These are phyloP conservation scores for Pseudogymnoascus sp. DNA, from an alignment of 2,329 filamentous ascomycete genomes.

Conservation along the genomic window DNA sequence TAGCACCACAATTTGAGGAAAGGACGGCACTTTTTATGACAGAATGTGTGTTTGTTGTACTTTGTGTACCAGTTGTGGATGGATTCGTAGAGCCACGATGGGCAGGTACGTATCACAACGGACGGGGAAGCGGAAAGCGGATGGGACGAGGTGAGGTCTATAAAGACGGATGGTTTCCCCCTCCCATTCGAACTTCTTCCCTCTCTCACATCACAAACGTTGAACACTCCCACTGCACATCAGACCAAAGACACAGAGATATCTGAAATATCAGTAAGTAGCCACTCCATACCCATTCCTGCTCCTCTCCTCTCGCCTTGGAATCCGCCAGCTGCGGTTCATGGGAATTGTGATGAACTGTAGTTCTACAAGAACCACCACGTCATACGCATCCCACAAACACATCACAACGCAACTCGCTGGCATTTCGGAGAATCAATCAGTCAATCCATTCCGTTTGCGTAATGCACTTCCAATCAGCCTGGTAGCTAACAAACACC, in stretches of 20 bases:
- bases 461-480: not conserved
- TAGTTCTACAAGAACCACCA: not conserved
- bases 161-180: not conserved
- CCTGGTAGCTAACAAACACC: conserved; percentile 1
- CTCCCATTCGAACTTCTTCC: not conserved
- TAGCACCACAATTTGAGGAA: not conserved
- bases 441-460: not conserved
- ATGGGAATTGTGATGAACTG: not conserved
- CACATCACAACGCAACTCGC: not conserved
- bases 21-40: not conserved
- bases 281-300: not conserved
- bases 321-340: not conserved
- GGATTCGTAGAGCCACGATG: not conserved
- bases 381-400: not conserved
- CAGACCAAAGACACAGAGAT: not conserved
- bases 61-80: not conserved
- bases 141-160: not conserved
- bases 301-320: not conserved
- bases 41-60: not conserved
- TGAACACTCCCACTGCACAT: not conserved
- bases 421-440: not conserved
- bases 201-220: not conserved
- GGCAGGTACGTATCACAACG: not conserved
- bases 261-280: not conserved
- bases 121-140: not conserved